Evolutionary conservation across 306 rosid species (phyloP), one percentile per base, ranked within the genome.

Genomic region (Inga leiocalycina): DNA sequence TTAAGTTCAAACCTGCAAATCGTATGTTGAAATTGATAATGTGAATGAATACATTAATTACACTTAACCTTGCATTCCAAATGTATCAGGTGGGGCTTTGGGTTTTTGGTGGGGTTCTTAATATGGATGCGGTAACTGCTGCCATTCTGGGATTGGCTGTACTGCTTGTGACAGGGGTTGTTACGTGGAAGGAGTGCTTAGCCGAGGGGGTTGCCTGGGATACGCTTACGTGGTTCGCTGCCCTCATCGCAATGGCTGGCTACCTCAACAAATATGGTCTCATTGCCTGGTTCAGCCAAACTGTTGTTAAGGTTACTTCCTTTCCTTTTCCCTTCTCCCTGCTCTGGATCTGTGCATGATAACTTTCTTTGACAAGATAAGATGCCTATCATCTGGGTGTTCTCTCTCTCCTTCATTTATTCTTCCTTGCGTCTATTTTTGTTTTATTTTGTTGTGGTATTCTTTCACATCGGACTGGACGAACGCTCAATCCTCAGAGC

Each of bases 181-280:
- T 96, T 71, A 94, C 99, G 59, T 96, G 99, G 99, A 96, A 96
- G 87, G 99, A 93, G 90, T 96, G 99, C 93, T 89, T 96, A 80
- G 92, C 85, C 74, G 99, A 96, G 84, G 85, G 97, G 69, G 98
- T 96, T 87, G 99, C 99, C 73, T 96, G 99, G 99, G 99, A 96
- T 74, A 96, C 99, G 32, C 94, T 96, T 76, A 96, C 97, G 1
- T 96, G 98, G 99, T 96, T 96, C 85, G 99, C 99, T 82, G 98
- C 99, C 61, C 99, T 96, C 80, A 96, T 96, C 84, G 98, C 99
- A 71, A 96, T 96, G 99, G 99, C 98, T 45, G 98, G 99, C 62
- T 94, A 96, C 82, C 93, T 91, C 81, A 91, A 91, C 86, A 91
- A 91, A 87, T 91, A 90, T 66, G 95, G 95, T 74, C 93, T 91